A percentile compares a stretch with the other conserved stretches of the same genome.
These are phyloP conservation scores for Rhododendron kiyosumense DNA, from an alignment of 148 eudicot species.

Conservation along the genomic window DNA sequence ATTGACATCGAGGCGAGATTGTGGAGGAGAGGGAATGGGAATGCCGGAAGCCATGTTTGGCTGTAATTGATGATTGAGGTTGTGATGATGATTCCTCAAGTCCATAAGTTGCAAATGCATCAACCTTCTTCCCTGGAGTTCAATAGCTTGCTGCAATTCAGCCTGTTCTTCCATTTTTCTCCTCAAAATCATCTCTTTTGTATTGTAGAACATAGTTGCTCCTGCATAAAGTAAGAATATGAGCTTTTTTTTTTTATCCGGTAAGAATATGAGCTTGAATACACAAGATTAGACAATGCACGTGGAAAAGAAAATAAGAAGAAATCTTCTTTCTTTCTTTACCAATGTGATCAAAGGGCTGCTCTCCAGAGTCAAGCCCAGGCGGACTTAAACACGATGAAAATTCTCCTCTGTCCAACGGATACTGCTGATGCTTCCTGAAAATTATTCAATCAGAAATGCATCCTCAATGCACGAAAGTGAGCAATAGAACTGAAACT, in stretches of 20 bases:
- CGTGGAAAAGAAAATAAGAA: background rate
- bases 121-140: conserved; percentile 65
- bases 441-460: background rate
- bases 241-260: too few relatives aligned
- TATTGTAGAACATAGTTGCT: conserved; percentile 53
- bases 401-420: conserved; percentile 61
- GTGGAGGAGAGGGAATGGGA: conserved; percentile 26
- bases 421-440: conserved; percentile 39
- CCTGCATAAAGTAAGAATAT: conserved; percentile 30
- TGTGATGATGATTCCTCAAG: conserved; percentile 40
- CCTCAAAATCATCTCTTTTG: conserved; percentile 62
- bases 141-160: conserved; percentile 79
- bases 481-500: background rate
- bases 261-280: background rate
- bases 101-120: conserved; percentile 77
- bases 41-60: conserved; percentile 23
- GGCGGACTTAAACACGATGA: conserved; percentile 62
- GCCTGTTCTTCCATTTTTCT: conserved; percentile 74
- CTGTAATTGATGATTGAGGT: conserved; percentile 27
- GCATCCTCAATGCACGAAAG: too few relatives aligned
- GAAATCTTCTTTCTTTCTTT: conserved; percentile 8
- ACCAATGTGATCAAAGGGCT: conserved; percentile 69
- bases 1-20: conserved; percentile 14
- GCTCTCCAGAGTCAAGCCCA: conserved; percentile 58
- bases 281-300: background rate